phyloP scores from a whole-genome alignment of 2,329 filamentous ascomycete species.

The Colletotrichum godetiae region DNA sequence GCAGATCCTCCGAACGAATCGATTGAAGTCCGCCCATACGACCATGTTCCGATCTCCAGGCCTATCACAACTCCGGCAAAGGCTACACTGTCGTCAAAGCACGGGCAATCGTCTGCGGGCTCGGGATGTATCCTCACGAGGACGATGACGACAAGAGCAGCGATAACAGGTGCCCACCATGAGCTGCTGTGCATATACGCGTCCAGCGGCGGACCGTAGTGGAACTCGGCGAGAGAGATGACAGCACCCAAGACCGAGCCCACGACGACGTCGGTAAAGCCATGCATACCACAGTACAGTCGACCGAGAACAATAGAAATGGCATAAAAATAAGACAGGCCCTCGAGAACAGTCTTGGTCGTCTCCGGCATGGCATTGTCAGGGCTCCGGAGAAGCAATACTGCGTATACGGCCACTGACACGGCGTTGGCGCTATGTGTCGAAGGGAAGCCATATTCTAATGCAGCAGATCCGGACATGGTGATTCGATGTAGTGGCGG shows the following conservation, averaged over 20 bases:
- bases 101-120: slow-evolving; percentile 95
- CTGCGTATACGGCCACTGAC: slow-evolving; percentile 87
- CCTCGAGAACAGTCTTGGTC: slow-evolving; percentile 72
- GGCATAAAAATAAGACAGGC: slow-evolving; percentile 84
- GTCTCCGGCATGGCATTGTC: slow-evolving; percentile 71
- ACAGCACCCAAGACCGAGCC: slow-evolving; percentile 81
- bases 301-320: slow-evolving; percentile 90
- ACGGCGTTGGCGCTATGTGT: slow-evolving; percentile 98
- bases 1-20: slow-evolving; percentile 57
- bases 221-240: slow-evolving; percentile 69
- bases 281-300: slow-evolving; percentile 98
- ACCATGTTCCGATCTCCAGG: slow-evolving; percentile 85
- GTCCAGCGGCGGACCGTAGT: slow-evolving; percentile 73
- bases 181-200: slow-evolving; percentile 74
- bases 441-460: slow-evolving; percentile 97
- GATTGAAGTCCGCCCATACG: slow-evolving; percentile 70
- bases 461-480: slow-evolving; percentile 93
- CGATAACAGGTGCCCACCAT: slow-evolving; percentile 72
- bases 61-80: slow-evolving; percentile 94
- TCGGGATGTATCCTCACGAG: slow-evolving; percentile 93
- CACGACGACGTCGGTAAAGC: slow-evolving; percentile 89
- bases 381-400: slow-evolving; percentile 76
- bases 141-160: slow-evolving; percentile 75
- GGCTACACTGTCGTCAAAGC: slow-evolving; percentile 94
- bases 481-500: slow-evolving; percentile 94